Conservation (phyloP, 805 yeast species). For the Lachancea sp. region DNA sequence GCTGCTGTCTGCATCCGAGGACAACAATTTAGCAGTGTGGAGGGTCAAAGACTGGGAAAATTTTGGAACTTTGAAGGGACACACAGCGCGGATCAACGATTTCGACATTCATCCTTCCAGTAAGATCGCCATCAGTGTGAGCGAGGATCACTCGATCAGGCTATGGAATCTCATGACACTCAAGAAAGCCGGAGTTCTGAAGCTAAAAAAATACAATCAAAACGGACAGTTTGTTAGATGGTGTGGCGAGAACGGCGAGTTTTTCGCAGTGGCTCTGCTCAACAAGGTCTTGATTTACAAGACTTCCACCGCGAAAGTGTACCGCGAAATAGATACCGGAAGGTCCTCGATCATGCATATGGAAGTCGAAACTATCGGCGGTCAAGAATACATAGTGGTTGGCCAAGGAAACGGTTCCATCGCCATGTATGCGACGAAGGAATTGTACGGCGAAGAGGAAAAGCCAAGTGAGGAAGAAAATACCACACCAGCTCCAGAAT, state of each 20-base stretch:
- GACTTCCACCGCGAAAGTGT: slow-evolving; percentile 54
- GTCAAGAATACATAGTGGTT: slow-evolving; percentile 50
- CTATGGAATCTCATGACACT: slow-evolving; percentile 97
- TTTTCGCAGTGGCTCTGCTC: slow-evolving; percentile 69
- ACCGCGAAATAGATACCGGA: slow-evolving; percentile 45
- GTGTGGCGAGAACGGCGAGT: slow-evolving; percentile 55
- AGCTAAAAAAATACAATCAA: slow-evolving; percentile 63
- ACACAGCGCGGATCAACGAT: slow-evolving; percentile 75
- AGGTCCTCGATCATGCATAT: slow-evolving; percentile 58
- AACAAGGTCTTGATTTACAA: slow-evolving; percentile 59
- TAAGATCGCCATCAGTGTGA: slow-evolving; percentile 82
- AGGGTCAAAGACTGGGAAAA: slow-evolving; percentile 95
- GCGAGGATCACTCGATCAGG: slow-evolving; percentile 74
- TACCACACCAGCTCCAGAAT: slow-evolving; percentile 40
- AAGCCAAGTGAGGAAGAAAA: slow-evolving; percentile 22
- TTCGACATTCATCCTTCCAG: slow-evolving; percentile 87
- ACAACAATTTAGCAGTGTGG: slow-evolving; percentile 88
- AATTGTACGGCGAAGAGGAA: slow-evolving; percentile 28
- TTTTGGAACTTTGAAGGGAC: slow-evolving; percentile 84
- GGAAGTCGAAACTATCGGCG: slow-evolving; percentile 43
- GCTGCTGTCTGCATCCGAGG: slow-evolving; percentile 87
- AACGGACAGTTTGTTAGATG: slow-evolving; percentile 61
- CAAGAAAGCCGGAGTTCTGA: slow-evolving; percentile 81
- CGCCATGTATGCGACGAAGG: slow-evolving; percentile 44
- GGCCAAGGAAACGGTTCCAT: slow-evolving; percentile 72